phyloP scores from a whole-genome alignment of 257 asterid species.

The Avicennia marina region DNA sequence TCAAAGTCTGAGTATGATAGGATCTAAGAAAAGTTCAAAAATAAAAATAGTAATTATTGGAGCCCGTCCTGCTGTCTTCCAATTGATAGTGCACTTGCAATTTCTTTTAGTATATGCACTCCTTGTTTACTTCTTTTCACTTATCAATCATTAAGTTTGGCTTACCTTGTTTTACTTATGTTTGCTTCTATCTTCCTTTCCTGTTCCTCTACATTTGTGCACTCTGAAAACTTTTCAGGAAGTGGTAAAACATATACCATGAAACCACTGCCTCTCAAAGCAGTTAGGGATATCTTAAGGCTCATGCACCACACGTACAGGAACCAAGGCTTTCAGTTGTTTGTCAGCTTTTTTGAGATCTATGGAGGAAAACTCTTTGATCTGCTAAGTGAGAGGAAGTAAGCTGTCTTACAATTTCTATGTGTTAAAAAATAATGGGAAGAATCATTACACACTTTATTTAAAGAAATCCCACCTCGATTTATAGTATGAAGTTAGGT shows the following conservation, averaged over 20 bases:
- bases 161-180: no score
- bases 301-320: slow-evolving; percentile 91
- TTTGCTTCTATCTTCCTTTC: no score
- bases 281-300: slow-evolving; percentile 85
- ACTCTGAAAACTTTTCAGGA: slow-evolving; percentile 41
- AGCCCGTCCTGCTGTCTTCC: no score
- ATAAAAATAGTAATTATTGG: no score
- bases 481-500: no score
- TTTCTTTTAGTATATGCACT: neutral
- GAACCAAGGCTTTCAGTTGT: slow-evolving; percentile 90
- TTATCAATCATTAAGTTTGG: no score
- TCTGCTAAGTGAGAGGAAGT: slow-evolving; percentile 91
- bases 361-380: slow-evolving; percentile 96
- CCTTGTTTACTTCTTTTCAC: neutral
- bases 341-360: slow-evolving; percentile 93
- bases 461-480: no score
- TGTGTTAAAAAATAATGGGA: no score
- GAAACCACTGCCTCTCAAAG: slow-evolving; percentile 95
- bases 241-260: slow-evolving; percentile 97
- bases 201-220: neutral
- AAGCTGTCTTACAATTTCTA: slow-evolving; percentile 17
- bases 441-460: no score
- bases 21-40: no score
- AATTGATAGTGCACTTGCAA: neutral
- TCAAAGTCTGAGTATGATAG: neutral